phyloP scores from a whole-genome alignment of 768 basidiomycete genomes.

The Grammothele lineata region DNA sequence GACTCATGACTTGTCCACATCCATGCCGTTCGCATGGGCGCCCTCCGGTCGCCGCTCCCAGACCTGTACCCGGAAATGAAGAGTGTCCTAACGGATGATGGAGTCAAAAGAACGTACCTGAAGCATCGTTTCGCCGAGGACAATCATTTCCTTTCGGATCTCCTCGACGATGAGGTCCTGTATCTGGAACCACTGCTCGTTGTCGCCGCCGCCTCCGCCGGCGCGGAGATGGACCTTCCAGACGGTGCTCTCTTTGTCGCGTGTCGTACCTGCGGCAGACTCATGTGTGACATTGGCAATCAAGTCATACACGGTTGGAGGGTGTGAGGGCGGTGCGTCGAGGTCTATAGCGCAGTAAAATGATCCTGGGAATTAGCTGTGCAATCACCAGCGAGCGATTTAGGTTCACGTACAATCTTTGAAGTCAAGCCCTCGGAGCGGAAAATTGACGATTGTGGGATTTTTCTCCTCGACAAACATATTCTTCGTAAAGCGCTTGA shows the following conservation, averaged over 20 bases:
- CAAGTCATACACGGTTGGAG: constrained; percentile 82
- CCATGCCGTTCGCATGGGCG: constrained; percentile 22
- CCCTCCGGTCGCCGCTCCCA: constrained; percentile 25
- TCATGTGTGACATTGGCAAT: constrained; percentile 95
- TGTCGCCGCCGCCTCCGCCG: constrained; percentile 70
- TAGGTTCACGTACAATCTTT: constrained; percentile 68
- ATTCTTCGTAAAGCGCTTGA: constrained; percentile 96
- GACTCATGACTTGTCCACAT: constrained; percentile 26
- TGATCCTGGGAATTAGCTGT: neutral
- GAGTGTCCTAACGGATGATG: neutral
- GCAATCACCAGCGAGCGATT: no score
- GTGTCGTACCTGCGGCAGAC: constrained; percentile 92
- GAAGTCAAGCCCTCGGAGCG: constrained; percentile 89
- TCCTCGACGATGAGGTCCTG: constrained; percentile 97
- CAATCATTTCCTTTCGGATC: constrained; percentile 96
- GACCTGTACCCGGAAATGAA: constrained; percentile 17
- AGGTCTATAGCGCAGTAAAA: constrained; percentile 52
- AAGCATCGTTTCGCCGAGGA: constrained; percentile 92
- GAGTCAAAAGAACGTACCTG: constrained; percentile 50
- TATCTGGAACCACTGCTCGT: constrained; percentile 93
- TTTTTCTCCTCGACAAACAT: constrained; percentile 98
- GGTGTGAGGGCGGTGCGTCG: constrained; percentile 57
- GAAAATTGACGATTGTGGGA: constrained; percentile 97
- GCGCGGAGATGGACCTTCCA: constrained; percentile 90
- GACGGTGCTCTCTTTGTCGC: constrained; percentile 85